Evolutionary conservation across 2,329 filamentous ascomycete genomes (phyloP), one percentile per base, ranked within the genome.

Genomic region (Mycocentrospora acerina): DNA sequence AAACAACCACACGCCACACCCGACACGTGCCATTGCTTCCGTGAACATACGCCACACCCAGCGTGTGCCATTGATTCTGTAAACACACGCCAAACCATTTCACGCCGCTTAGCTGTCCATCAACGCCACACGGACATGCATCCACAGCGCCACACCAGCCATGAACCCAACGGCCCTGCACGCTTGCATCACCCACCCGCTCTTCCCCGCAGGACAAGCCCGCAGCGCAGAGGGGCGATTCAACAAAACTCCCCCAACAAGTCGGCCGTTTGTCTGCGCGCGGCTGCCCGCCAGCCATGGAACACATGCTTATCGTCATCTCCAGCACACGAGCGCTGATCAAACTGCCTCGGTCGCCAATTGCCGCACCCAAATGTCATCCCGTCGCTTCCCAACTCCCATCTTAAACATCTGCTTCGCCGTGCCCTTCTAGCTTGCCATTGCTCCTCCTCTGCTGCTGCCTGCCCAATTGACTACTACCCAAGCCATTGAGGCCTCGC

Each of bases 341-440:
- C 51, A 42, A 57, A 52, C 51, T 49, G 44, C 35, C 48, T 54
- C 35, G 47, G 44, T 52, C 41, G n/a, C n/a, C n/a, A n/a, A n/a
- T n/a, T n/a, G n/a, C n/a, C n/a, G n/a, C n/a, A 36, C 28, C 35
- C 45, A 29, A 43, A 39, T 31, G 46, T 44, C 46, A 22, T 22
- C 19, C n/a, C n/a, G n/a, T n/a, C n/a, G n/a, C n/a, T n/a, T n/a
- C n/a, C n/a, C n/a, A n/a, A n/a, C n/a, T n/a, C n/a, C n/a, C n/a
- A n/a, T n/a, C n/a, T n/a, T n/a, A n/a, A n/a, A n/a, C n/a, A n/a
- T n/a, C n/a, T n/a, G n/a, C n/a, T n/a, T n/a, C n/a, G n/a, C n/a
- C n/a, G n/a, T n/a, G n/a, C n/a, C n/a, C n/a, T n/a, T n/a, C n/a
- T n/a, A n/a, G n/a, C n/a, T n/a, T n/a, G n/a, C n/a, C n/a, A n/a